Base-by-base conservation (phyloP, 106 monocot genomes). In the Apostasia ramifera region DNA sequence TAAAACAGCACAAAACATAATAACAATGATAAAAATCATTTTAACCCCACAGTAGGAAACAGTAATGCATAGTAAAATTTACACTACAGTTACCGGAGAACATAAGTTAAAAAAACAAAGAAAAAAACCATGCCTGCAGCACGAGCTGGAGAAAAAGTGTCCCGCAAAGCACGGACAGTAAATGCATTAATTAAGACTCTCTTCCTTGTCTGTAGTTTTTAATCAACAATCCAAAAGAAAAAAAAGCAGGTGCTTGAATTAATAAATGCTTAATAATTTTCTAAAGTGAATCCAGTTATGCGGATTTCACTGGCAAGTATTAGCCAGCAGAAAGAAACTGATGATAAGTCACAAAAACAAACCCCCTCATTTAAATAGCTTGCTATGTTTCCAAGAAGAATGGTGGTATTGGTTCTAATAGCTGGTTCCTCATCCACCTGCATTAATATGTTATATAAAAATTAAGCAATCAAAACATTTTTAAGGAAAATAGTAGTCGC, bases 371-470 rank as follows among this genome's bases (percentile, higher is more conserved):
- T 97, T 65, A 97, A 83, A 79, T 83, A 87, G 68, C 74, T 87
- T 38, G 92, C 97, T 74, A 97, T 97, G 72, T 97, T 97, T 53
- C 97, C 92, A 73, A 97, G 86, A 39, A 97, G 75, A 53, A 97
- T 97, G 73, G 97, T 97, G 40, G 97, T 97, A 69, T 97, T 97
- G 68, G 97, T 97, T 73, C 97, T 82, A 66, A 97, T 97, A 52
- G 89, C 97, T 11, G 97, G 92, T 80, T 97, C 97, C 73, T 97
- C 97, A 74, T 97, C 97, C 66, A 97, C 97, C 97, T 97, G 79
- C 44, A 76, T 1, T 57, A 44, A 43, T 26, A 1, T 40, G 54
- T 59, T 39, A 40, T 12, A 65, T 48, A 65, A 47, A 47, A 2
- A 37, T n/a, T 48, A 45, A n/a, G 6, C 7, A 65, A 65, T 62